Evolutionary conservation across 305 asterid species (phyloP), one percentile per base, ranked within the genome.

Genomic region (Fraxinus latifolia): DNA sequence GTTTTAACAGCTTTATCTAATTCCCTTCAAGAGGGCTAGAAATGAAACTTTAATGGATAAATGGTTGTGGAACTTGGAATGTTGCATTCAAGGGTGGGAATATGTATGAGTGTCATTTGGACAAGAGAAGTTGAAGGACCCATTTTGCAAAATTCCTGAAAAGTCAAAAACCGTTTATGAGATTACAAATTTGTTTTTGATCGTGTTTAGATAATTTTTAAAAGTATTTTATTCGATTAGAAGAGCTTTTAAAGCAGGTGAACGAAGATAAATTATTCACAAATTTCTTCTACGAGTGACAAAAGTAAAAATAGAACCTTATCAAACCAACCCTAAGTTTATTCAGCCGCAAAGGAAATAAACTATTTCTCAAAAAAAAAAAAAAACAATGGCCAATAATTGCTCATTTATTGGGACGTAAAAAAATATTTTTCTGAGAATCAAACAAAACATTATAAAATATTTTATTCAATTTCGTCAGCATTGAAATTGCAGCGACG

Each of bases 391-490:
- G 65, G 12, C 29, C 27, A 58, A 58, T 58, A 58, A 53, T n/a
- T 53, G 6, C 21, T 53, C 65, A 53, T 53, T 53, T 53, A 53
- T 53, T 50, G 23, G 62, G 62, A 50, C 3, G 62, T 50, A 50
- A 50, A 50, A n/a, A n/a, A 53, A 53, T 53, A n/a, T 53, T n/a
- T 53, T n/a, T 3, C 12, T 1, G 31, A 68, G 76, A 70, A 70
- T 70, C 37, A 70, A 70, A 70, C 76, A 70, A 70, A 70, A 70
- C 15, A 25, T 14, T 8, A 12, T 71, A 71, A 72, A 87, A 84
- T 89, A 82, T 84, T 84, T 82, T 74, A 83, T 85, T 75, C 33
- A 50, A 81, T 11, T 82, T 87, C 80, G 90, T 83, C 88, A 0
- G 58, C 67, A 85, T 89, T 81, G 87, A 55, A 71, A 82, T 77